These are phyloP conservation scores for Cicer judaicum DNA, from an alignment of 306 rosid species.

Conservation along the genomic window DNA sequence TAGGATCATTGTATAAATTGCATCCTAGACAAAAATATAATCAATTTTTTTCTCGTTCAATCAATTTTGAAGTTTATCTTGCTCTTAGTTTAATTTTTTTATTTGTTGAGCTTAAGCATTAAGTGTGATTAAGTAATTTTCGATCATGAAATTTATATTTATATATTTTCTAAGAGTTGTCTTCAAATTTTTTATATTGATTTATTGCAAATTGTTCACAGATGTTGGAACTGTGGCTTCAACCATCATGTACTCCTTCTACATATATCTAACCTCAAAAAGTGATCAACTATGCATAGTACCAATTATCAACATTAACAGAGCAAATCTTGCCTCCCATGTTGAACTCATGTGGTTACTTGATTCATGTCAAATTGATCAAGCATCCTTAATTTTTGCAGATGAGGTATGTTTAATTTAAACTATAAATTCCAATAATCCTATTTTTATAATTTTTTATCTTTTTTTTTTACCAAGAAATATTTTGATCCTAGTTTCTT, in stretches of 20 bases:
- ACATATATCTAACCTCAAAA: slow-evolving; percentile 60
- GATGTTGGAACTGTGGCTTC: slow-evolving; percentile 80
- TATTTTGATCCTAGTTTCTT: slow-evolving; percentile 17
- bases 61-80: too few relatives aligned
- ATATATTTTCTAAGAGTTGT: too few relatives aligned
- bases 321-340: slow-evolving; percentile 66
- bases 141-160: too few relatives aligned
- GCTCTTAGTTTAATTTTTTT: too few relatives aligned
- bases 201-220: slow-evolving; percentile 54
- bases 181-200: too few relatives aligned
- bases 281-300: slow-evolving; percentile 62
- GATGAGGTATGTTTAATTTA: slow-evolving; percentile 71
- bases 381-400: slow-evolving; percentile 65
- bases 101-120: too few relatives aligned
- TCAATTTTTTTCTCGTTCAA: too few relatives aligned
- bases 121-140: too few relatives aligned
- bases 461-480: background rate
- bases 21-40: too few relatives aligned
- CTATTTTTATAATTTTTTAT: background rate
- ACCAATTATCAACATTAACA: slow-evolving; percentile 79
- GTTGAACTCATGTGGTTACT: slow-evolving; percentile 85
- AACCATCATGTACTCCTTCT: slow-evolving; percentile 79
- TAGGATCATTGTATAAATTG: too few relatives aligned
- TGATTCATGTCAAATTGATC: slow-evolving; percentile 82
- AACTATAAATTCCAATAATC: background rate